A percentile compares a stretch with the other conserved stretches of the same genome.
phyloP scores from a whole-genome alignment of 2,329 filamentous ascomycete species.

The Diaporthe sp. region DNA sequence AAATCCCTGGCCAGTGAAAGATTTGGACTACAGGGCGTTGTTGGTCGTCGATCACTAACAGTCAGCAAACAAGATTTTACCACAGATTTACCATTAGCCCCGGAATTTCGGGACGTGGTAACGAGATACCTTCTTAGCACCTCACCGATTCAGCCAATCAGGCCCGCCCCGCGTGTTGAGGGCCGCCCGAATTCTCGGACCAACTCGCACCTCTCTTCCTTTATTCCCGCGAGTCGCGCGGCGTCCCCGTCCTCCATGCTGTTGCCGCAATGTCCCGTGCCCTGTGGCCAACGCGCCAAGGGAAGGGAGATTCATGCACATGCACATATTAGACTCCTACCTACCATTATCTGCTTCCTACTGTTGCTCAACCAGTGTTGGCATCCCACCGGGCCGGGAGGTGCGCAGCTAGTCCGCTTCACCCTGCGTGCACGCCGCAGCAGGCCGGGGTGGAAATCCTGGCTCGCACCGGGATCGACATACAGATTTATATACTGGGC shows the following conservation, averaged over 20 bases:
- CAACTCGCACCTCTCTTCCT: conserved; percentile 3
- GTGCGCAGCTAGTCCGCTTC: background rate
- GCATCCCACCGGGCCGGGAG: background rate
- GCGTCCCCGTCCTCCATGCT: background rate
- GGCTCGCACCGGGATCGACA: conserved; percentile 12
- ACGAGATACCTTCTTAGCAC: conserved; percentile 10
- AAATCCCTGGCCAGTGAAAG: too few species aligned
- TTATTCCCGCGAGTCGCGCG: conserved; percentile 19
- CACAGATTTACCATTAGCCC: conserved; percentile 22
- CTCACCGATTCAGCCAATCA: conserved; percentile 10
- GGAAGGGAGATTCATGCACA: conserved; percentile 1
- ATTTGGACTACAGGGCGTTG: background rate
- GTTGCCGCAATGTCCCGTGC: conserved; percentile 2
- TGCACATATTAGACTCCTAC: background rate
- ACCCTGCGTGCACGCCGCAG: background rate
- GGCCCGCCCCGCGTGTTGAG: background rate
- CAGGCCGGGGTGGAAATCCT: background rate
- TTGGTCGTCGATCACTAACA: background rate
- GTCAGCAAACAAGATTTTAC: background rate
- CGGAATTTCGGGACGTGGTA: conserved; percentile 24
- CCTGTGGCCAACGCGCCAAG: conserved; percentile 2
- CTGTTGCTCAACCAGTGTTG: background rate
- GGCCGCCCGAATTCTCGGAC: conserved; percentile 24
- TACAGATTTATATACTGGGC: conserved; percentile 15
- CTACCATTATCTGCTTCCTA: background rate